Evolutionary conservation across 208 protist genomes (phyloP).

Genomic region (Leishmania amazonensis): DNA sequence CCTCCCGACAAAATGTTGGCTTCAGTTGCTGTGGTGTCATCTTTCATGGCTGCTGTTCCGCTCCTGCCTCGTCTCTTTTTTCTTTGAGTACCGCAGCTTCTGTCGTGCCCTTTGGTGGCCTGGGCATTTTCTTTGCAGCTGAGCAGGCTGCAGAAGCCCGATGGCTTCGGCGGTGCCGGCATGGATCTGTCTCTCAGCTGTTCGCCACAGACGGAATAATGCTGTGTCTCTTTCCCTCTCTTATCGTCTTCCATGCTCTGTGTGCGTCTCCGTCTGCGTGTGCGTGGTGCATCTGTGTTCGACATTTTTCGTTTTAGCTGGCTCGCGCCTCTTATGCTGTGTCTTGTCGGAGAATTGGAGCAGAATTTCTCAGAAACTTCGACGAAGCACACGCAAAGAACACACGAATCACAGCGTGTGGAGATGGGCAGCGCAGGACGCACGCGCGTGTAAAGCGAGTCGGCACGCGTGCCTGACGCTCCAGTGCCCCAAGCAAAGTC

Average conservation of each 20-base stretch:
- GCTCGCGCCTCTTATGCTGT: neutral
- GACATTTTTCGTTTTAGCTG: neutral
- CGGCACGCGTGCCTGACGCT: too few species aligned
- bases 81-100: neutral
- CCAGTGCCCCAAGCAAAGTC: neutral
- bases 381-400: neutral
- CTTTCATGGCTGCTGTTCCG: neutral
- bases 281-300: neutral
- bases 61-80: neutral
- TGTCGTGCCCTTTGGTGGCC: neutral
- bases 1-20: neutral
- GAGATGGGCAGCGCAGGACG: neutral
- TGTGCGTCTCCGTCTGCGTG: neutral
- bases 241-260: neutral
- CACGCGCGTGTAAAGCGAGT: neutral
- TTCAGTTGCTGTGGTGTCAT: neutral
- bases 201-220: neutral
- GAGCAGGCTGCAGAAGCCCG: neutral
- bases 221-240: neutral
- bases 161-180: neutral
- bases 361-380: neutral
- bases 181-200: neutral
- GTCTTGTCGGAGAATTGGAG: neutral
- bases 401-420: neutral
- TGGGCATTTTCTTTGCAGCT: neutral